Percentiles rank a stretch among this genome's conserved stretches.
Conservation (phyloP, 164 flowering plant genomes). For the Liriodendron chinense region DNA sequence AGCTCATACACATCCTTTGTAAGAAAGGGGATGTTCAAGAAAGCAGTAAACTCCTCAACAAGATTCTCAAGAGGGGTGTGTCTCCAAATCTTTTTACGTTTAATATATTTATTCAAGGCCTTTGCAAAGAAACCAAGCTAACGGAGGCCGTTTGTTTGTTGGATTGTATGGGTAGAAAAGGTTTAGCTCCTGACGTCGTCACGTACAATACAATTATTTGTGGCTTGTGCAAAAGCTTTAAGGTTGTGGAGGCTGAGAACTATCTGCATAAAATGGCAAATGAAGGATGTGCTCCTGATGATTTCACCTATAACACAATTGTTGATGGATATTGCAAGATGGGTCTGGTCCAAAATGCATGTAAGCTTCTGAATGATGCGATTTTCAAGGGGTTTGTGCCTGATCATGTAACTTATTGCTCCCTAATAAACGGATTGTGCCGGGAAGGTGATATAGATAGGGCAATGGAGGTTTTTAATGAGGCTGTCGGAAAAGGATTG, state of each 20-base stretch:
- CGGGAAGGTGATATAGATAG: conserved; percentile 60
- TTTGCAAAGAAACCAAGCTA: conserved; percentile 46
- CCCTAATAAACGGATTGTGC: conserved; percentile 69
- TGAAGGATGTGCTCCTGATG: conserved; percentile 69
- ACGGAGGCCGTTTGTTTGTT: conserved; percentile 47
- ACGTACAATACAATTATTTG: conserved; percentile 71
- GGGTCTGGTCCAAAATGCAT: conserved; percentile 62
- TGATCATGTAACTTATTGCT: conserved; percentile 68
- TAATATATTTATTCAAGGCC: conserved; percentile 76
- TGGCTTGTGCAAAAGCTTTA: conserved; percentile 69
- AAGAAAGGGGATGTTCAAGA: conserved; percentile 62
- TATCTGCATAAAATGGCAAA: conserved; percentile 73
- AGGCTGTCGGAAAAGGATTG: conserved; percentile 55
- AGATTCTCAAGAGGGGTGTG: conserved; percentile 73
- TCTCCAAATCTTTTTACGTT: conserved; percentile 67
- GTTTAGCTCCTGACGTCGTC: conserved; percentile 68
- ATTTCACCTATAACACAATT: conserved; percentile 69
- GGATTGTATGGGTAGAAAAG: conserved; percentile 34
- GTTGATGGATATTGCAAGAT: conserved; percentile 75
- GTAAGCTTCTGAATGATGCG: conserved; percentile 58
- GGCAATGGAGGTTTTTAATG: conserved; percentile 53
- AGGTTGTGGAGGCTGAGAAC: conserved; percentile 63
- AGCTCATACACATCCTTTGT: conserved; percentile 60
- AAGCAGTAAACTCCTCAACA: conserved; percentile 60
- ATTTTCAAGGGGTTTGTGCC: conserved; percentile 71